Base-by-base conservation (phyloP, 164 flowering plant species). In the Malania oleifera region DNA sequence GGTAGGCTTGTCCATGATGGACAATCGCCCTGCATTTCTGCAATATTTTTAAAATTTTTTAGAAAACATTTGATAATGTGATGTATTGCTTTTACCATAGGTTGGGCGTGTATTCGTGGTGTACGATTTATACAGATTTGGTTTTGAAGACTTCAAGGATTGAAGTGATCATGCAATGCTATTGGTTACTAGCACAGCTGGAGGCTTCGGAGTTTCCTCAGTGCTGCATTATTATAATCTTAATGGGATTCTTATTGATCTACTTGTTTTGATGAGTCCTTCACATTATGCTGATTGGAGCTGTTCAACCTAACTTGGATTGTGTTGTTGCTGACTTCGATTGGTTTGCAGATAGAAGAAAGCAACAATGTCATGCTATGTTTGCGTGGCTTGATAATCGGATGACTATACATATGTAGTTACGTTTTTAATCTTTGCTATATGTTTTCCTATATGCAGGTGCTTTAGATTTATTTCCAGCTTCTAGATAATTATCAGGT, bases 81-180 rank as follows among this genome's bases (percentile, higher is more conserved):
- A 56, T 77, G 41, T 81, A 73, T 75, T 85, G 76, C 71, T 85
- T 73, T 78, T 75, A 79, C 83, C 73, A 73, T 77, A 82, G 78
- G 75, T 68, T 77, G 79, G 73, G 60, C 74, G 26, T 64, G 62
- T 26, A 57, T 63, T 69, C 66, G 48, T 58, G 67, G 67, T 65
- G 67, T 61, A 62, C 75, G 63, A 54, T 59, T 56, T 76, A 72
- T 59, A 59, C 68, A 80, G 63, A 64, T 67, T 67, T 68, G 74
- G 64, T 67, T 71, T 65, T 51, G 48, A 39, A 69, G 62, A 55
- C 70, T 70, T 62, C 75, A 62, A 72, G 73, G 71, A 50, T 60
- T 71, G 73, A 67, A 71, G 75, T 77, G 78, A 63, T 45, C 67
- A 62, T 68, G 67, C 75, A 59, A 50, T 70, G 69, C 44, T 44